Percentiles rank a stretch among this genome's conserved stretches.
These are phyloP conservation scores for Beauveria sp. DNA, from an alignment of 2,329 filamentous ascomycete genomes.

Conservation along the genomic window DNA sequence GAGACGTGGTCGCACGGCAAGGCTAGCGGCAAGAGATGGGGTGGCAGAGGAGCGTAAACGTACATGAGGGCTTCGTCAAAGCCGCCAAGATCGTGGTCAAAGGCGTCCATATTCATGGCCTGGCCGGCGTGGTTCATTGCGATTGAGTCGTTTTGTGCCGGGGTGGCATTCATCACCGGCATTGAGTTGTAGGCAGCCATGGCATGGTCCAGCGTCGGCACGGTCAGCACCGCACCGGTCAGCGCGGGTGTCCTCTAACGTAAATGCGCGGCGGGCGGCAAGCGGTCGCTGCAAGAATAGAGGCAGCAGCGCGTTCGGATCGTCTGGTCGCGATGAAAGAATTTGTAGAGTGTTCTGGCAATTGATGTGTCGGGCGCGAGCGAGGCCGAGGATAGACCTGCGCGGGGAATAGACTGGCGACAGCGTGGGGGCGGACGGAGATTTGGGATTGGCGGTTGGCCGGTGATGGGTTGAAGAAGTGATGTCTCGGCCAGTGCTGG, in stretches of 20 bases:
- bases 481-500: not conserved
- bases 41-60: slow-evolving; percentile 19
- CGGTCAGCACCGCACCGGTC: slow-evolving; percentile 23
- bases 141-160: slow-evolving; percentile 38
- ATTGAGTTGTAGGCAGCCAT: slow-evolving; percentile 54
- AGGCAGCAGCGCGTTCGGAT: not conserved
- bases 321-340: not conserved
- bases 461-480: slow-evolving; percentile 2
- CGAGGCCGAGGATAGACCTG: not conserved
- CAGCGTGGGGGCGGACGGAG: not conserved
- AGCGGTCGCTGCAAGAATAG: not conserved
- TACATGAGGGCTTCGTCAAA: slow-evolving; percentile 48
- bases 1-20: not conserved
- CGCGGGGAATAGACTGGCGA: not conserved
- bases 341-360: not conserved
- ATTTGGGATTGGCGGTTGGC: not conserved
- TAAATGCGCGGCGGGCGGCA: not conserved
- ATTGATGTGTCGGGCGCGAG: not conserved
- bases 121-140: slow-evolving; percentile 34
- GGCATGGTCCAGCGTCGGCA: slow-evolving; percentile 33
- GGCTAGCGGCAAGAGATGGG: slow-evolving; percentile 3
- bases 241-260: not conserved
- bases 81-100: slow-evolving; percentile 46
- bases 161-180: slow-evolving; percentile 39
- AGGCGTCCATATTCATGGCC: slow-evolving; percentile 40